Percentiles rank a stretch among this genome's conserved stretches.
Conservation (phyloP, 1,139 yeast species). For the Meyerozyma athensensis region DNA sequence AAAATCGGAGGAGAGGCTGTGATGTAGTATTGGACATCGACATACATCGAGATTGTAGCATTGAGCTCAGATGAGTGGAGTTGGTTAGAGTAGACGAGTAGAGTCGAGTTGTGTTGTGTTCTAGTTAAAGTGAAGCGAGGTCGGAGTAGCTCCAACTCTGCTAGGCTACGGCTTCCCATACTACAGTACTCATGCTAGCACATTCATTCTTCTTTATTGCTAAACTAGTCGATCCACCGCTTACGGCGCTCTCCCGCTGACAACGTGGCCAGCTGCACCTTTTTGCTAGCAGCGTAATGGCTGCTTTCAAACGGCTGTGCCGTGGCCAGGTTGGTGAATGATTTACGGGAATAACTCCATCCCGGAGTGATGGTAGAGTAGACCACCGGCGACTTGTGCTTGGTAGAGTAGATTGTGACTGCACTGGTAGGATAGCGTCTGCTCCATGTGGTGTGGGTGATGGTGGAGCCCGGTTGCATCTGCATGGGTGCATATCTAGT, state of each 20-base stretch:
- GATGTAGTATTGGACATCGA: no score
- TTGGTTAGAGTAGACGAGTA: no score
- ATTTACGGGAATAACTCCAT: conserved; percentile 69
- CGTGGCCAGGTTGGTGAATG: conserved; percentile 61
- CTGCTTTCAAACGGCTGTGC: conserved; percentile 63
- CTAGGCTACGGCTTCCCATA: no score
- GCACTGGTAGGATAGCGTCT: conserved; percentile 62
- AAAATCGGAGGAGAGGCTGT: no score
- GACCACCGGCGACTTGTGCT: conserved; percentile 39
- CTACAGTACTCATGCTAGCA: no score
- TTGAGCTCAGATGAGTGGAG: no score
- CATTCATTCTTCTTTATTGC: no score
- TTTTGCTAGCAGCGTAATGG: conserved; percentile 36
- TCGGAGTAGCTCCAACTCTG: no score
- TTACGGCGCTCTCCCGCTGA: conserved; percentile 32
- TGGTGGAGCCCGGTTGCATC: conserved; percentile 66
- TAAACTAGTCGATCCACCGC: conserved; percentile 34
- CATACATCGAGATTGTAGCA: no score
- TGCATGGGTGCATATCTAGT: conserved; percentile 90
- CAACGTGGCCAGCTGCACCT: conserved; percentile 37
- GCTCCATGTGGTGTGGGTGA: conserved; percentile 64
- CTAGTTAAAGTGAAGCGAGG: no score
- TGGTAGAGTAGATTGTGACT: conserved; percentile 49
- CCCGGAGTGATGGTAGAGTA: conserved; percentile 73
- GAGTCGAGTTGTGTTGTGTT: no score